Percentiles rank a stretch among this genome's conserved stretches.
These are phyloP conservation scores for Chenopodium formosanum DNA, from an alignment of 148 eudicot species.

Conservation along the genomic window DNA sequence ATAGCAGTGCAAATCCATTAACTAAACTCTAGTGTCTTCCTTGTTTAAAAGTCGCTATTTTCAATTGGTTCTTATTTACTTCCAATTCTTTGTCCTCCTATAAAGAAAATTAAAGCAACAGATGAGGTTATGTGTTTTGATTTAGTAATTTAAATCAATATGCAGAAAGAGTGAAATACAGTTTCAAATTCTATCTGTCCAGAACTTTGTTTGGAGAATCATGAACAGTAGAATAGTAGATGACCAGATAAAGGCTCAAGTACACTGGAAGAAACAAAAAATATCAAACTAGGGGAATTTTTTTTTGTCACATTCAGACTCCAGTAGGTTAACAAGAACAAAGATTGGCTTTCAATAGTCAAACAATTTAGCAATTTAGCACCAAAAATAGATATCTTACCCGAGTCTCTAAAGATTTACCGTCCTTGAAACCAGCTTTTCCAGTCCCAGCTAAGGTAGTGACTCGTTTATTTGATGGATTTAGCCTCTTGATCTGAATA, in stretches of 20 bases:
- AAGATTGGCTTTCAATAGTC: background rate
- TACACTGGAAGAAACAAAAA: background rate
- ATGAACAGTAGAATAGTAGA: background rate
- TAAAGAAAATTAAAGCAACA: background rate
- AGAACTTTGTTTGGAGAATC: background rate
- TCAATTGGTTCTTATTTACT: background rate
- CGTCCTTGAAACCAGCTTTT: slow-evolving; percentile 94
- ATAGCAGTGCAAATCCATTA: background rate
- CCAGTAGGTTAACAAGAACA: background rate
- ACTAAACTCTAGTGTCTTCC: background rate
- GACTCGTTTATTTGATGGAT: slow-evolving; percentile 67
- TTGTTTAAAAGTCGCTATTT: background rate
- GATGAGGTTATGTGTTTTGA: background rate
- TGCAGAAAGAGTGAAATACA: background rate
- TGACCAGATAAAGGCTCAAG: background rate
- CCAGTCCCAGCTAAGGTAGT: slow-evolving; percentile 79
- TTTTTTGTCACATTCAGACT: background rate
- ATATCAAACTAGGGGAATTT: background rate
- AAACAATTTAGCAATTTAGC: background rate
- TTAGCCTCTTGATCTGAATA: slow-evolving; percentile 83
- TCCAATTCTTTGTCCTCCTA: background rate
- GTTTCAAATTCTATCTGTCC: background rate
- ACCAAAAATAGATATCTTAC: slow-evolving; percentile 32
- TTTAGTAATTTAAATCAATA: background rate
- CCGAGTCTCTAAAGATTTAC: slow-evolving; percentile 72